These are phyloP conservation scores for Pyrus betulifolia DNA, from an alignment of 306 rosid genomes.

Conservation along the genomic window DNA sequence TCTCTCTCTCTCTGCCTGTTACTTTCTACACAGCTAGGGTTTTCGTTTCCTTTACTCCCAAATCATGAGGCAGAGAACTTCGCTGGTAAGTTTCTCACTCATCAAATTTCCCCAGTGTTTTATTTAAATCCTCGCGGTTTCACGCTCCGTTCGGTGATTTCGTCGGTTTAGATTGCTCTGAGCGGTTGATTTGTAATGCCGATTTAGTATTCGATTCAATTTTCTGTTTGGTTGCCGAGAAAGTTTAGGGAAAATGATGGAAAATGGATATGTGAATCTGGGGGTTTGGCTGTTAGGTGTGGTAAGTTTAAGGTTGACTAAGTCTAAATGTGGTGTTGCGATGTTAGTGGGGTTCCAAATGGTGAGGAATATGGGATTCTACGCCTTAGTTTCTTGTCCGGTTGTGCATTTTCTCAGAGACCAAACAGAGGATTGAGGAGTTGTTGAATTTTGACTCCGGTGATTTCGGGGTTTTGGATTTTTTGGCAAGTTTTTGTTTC, in stretches of 20 bases:
- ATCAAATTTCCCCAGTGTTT: not conserved
- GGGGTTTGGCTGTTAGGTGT: slow-evolving; percentile 15
- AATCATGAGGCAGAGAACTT: slow-evolving; percentile 21
- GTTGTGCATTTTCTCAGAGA: slow-evolving; percentile 3
- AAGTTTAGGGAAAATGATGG: slow-evolving; percentile 26
- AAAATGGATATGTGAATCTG: slow-evolving; percentile 18
- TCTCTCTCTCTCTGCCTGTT: slow-evolving; percentile 19
- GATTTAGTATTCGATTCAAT: slow-evolving; percentile 13
- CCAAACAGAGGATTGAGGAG: slow-evolving; percentile 12
- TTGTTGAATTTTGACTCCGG: slow-evolving; percentile 3
- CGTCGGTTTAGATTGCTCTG: not conserved
- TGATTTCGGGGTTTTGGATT: not conserved
- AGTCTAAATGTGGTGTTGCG: slow-evolving; percentile 12
- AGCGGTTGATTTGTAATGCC: slow-evolving; percentile 6
- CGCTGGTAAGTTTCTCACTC: slow-evolving; percentile 40
- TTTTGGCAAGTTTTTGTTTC: not conserved
- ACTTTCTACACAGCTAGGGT: slow-evolving; percentile 42
- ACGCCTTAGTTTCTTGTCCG: slow-evolving; percentile 1
- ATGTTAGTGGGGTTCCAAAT: slow-evolving; percentile 10
- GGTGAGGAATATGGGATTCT: slow-evolving; percentile 4
- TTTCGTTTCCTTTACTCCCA: slow-evolving; percentile 56
- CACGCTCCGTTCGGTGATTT: not conserved
- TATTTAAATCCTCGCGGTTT: slow-evolving; percentile 13
- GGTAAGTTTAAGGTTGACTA: slow-evolving; percentile 11
- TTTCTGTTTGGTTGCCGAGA: slow-evolving; percentile 20